Evolutionary conservation across 75 land plant species (phyloP), one percentile per base, ranked within the genome.

Genomic region (Gnetum montanum): DNA sequence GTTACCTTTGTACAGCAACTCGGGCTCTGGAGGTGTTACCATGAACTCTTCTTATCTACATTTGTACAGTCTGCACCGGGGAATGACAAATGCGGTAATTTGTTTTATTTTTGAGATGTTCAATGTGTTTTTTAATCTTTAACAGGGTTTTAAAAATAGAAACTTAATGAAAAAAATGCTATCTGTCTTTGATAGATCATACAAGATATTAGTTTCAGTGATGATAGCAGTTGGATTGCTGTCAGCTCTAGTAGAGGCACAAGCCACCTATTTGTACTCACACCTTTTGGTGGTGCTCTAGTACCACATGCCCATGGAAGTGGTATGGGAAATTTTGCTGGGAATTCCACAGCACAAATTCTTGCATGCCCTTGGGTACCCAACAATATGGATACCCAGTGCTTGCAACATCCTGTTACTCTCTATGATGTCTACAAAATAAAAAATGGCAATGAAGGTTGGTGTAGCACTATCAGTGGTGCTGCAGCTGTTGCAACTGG

Each of bases 161-260:
- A 53, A 10, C 43, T 11, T 34, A 18, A 2, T 30, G 24, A 29
- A 10, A 15, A 40, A 10, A 40, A 40, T 12, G 18, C 15, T n/a
- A 23, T 43, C 45, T 69, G 37, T 53, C 22, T 6, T 33, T 23
- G 25, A 34, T 79, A 95, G 99, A 85, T 95, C 23, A 95, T 95
- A 65, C 94, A 95, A 44, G 99, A 95, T 58, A 83, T 95, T 19
- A 84, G 83, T 61, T 90, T 95, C 55, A 95, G 96, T 57, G 67
- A 60, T 62, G 97, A 95, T 49, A 86, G 92, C 59, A 69, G 71
- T 29, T 95, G 92, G 88, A 81, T 95, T 59, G 75, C 83, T 66
- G 75, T 95, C 6, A 90, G 99, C 70, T 82, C 99, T n/a, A 83
- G 88, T n/a, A 77, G 97, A 66, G 99, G 96, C 15, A 95, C 99